These are phyloP conservation scores for Chaetomium fimeti DNA, from an alignment of 495 filamentous ascomycete genomes.

Conservation along the genomic window DNA sequence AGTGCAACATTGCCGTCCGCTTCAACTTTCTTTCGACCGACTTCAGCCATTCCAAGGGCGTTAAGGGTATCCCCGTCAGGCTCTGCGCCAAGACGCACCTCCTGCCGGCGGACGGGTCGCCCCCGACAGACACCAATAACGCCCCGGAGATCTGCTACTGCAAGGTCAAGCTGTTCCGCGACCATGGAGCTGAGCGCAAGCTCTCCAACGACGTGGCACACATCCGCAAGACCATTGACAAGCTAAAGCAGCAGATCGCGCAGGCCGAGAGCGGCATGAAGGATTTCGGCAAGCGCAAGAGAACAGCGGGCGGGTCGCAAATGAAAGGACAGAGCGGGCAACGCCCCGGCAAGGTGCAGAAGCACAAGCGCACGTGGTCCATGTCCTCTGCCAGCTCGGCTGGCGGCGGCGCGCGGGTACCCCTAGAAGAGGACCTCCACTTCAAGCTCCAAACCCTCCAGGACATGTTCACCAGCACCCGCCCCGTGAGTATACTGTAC, in stretches of 20 bases:
- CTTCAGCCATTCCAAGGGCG: constrained; percentile 96
- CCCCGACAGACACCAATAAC: constrained; percentile 37
- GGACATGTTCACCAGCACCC: constrained; percentile 94
- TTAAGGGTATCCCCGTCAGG: constrained; percentile 91
- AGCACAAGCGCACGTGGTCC: constrained; percentile 95
- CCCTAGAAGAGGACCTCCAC: constrained; percentile 85
- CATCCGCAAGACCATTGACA: constrained; percentile 91
- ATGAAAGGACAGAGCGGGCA: constrained; percentile 51
- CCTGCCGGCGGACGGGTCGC: constrained; percentile 47
- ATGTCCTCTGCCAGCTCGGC: constrained; percentile 82
- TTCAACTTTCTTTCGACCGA: constrained; percentile 99
- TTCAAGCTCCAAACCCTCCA: constrained; percentile 78
- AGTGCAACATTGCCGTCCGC: constrained; percentile 81
- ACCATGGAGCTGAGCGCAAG: constrained; percentile 95
- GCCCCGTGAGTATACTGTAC: constrained; percentile 78
- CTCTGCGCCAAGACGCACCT: constrained; percentile 86
- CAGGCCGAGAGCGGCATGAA: constrained; percentile 87
- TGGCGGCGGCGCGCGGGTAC: constrained; percentile 55
- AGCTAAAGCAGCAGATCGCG: constrained; percentile 84
- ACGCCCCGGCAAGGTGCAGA: constrained; percentile 71
- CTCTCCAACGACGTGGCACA: constrained; percentile 90
- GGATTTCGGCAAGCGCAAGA: constrained; percentile 84
- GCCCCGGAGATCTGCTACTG: constrained; percentile 79
- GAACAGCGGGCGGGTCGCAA: constrained; percentile 54
- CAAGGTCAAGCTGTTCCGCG: constrained; percentile 94